Evolutionary conservation across 129 eudicot species (phyloP).

Genomic region (Chrysanthemum lavandulifolium): DNA sequence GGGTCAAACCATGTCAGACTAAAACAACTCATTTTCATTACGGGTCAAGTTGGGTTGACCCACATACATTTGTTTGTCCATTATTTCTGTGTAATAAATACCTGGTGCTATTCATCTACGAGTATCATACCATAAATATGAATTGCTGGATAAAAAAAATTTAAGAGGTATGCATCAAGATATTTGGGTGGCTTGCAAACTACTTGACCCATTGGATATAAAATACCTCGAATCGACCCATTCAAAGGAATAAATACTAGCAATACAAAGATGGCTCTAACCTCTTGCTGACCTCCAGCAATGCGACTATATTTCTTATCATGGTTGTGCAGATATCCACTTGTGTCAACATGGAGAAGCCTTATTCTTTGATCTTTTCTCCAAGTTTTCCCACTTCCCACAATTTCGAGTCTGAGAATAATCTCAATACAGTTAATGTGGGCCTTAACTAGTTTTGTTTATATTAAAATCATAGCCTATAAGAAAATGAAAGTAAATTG

Average conservation of each 20-base stretch:
- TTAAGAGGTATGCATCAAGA: no score
- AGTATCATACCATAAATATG: no score
- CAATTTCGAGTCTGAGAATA: conserved; percentile 64
- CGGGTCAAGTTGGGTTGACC: neutral
- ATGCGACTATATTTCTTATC: conserved; percentile 91
- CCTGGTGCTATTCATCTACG: no score
- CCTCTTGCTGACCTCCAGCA: conserved; percentile 99
- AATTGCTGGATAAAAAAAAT: no score
- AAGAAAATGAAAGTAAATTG: neutral
- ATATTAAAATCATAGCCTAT: neutral
- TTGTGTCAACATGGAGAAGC: conserved; percentile 88
- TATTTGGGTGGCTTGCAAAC: no score
- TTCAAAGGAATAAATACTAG: neutral
- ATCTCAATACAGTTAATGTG: neutral
- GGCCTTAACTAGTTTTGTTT: neutral
- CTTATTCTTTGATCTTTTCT: conserved; percentile 91
- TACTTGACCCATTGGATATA: neutral
- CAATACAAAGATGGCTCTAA: conserved; percentile 26
- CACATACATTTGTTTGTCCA: no score
- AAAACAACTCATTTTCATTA: conserved; percentile 40
- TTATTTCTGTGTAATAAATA: no score
- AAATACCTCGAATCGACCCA: neutral
- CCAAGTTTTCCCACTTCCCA: conserved; percentile 93
- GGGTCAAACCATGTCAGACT: neutral
- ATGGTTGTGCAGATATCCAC: conserved; percentile 94